phyloP scores from a whole-genome alignment of 2,329 filamentous ascomycete genomes.

The Aureobasidium sp. region DNA sequence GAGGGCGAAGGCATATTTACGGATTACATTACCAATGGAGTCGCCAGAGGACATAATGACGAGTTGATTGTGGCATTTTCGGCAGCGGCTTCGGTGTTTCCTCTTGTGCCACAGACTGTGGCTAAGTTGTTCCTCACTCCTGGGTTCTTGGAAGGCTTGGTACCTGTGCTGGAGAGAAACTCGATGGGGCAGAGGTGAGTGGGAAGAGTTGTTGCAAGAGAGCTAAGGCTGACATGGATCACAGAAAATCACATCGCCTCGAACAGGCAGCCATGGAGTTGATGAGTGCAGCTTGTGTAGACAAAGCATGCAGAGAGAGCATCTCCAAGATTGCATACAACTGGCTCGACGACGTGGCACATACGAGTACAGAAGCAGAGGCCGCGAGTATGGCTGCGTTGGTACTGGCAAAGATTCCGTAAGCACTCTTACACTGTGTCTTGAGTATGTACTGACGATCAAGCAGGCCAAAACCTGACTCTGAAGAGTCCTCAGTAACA shows the following conservation, averaged over 20 bases:
- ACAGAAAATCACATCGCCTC: conserved; percentile 77
- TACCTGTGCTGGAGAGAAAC: conserved; percentile 65
- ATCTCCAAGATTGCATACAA: conserved; percentile 77
- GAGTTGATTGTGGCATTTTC: conserved; percentile 90
- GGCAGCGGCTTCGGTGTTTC: conserved; percentile 81
- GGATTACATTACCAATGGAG: conserved; percentile 66
- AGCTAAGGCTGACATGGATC: conserved; percentile 15
- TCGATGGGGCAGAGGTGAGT: conserved; percentile 28
- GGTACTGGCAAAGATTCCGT: conserved; percentile 49
- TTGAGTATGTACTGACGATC: neutral
- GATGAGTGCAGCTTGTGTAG: conserved; percentile 85
- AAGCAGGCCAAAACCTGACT: conserved; percentile 1
- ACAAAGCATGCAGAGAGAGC: conserved; percentile 71
- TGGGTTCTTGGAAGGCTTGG: conserved; percentile 72
- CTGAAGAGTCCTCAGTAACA: conserved; percentile 20
- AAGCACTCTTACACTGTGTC: neutral
- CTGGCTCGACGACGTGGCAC: conserved; percentile 81
- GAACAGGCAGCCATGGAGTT: conserved; percentile 83
- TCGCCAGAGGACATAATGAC: conserved; percentile 71
- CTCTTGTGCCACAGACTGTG: conserved; percentile 69
- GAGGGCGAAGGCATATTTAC: conserved; percentile 57
- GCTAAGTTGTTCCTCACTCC: conserved; percentile 79
- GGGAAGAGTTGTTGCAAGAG: neutral
- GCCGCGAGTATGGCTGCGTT: conserved; percentile 46
- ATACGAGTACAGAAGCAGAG: conserved; percentile 57